Base-by-base conservation (phyloP, 2,329 filamentous ascomycete species). In the Emmonsia crescens region DNA sequence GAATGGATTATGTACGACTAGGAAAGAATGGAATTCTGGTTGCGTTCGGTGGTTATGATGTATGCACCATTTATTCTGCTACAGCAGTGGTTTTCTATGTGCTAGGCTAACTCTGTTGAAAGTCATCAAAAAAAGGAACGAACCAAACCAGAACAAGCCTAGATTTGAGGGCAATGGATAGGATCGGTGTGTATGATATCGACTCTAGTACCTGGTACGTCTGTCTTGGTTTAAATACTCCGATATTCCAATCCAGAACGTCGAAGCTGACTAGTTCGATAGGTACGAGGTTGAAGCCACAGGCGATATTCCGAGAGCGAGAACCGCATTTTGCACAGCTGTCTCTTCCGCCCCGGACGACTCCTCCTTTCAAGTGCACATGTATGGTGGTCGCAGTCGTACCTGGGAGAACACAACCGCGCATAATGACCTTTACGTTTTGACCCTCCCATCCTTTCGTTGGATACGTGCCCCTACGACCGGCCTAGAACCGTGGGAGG, bases 41-140 rank as follows among this genome's bases (percentile, higher is more conserved):
- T 31, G 59, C 59, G n/a, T 60, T 60, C 19, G 59, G 59, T 51
- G 59, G 59, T n/a, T 60, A 60, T 54, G 49, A 60, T 60, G 59
- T 60, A 60, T 16, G 59, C 16, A 5, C 36, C 36, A 21, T 54
- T 27, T 51, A 8, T 31, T 14, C 29, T 55, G 29, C 36, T 36
- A 27, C 27, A 12, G 19, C 49, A 21, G 3, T 8, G 10, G 9
- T 38, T 14, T 6, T n/a, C 4, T 38, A 12, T 54, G 36, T n/a
- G 19, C 55, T 5, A 31, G 24, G 38, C 55, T 57, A 44, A 57
- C 36, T 14, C 27, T 21, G 8, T 57, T n/a, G 9, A 38, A 27
- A 59, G 57, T 36, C 42, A 9, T 33, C 40, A 8, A 48, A 51
- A 59, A 59, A 59, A 10, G 44, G 27, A 59, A 49, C 57, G 2